Conservation (phyloP, 345 rosid genomes). For the Erodium maritimum region DNA sequence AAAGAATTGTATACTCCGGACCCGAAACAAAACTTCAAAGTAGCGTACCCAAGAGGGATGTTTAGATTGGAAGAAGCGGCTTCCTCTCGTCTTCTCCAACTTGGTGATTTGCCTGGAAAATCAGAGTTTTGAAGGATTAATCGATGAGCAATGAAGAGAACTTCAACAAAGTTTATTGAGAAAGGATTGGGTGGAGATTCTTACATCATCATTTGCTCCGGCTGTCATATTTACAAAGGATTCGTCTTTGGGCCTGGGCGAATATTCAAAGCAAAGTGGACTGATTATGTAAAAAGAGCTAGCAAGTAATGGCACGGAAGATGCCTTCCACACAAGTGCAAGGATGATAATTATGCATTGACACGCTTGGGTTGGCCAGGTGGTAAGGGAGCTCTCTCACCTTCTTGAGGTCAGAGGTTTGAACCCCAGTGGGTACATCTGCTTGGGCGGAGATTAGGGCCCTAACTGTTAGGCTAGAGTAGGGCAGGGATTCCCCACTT, state of each 20-base stretch:
- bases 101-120: constrained; percentile 16
- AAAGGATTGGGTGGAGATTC: neutral
- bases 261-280: neutral
- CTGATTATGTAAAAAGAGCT: neutral
- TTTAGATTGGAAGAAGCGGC: constrained; percentile 22
- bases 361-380: too few species aligned
- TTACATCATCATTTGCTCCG: constrained; percentile 23
- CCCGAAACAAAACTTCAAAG: too few species aligned
- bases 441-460: too few species aligned
- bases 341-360: too few species aligned
- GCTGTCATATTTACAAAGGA: constrained; percentile 20
- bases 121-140: neutral
- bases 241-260: constrained; percentile 15
- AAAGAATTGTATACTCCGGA: too few species aligned
- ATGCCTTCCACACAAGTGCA: too few species aligned
- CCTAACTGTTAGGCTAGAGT: too few species aligned
- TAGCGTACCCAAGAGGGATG: neutral
- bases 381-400: too few species aligned
- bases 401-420: too few species aligned
- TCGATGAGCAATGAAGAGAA: neutral
- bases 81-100: constrained; percentile 15
- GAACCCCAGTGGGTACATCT: too few species aligned
- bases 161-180: neutral
- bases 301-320: neutral
- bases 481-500: too few species aligned